These are phyloP conservation scores for Arabidopsis arenosa DNA, from an alignment of 345 rosid genomes.

Conservation along the genomic window DNA sequence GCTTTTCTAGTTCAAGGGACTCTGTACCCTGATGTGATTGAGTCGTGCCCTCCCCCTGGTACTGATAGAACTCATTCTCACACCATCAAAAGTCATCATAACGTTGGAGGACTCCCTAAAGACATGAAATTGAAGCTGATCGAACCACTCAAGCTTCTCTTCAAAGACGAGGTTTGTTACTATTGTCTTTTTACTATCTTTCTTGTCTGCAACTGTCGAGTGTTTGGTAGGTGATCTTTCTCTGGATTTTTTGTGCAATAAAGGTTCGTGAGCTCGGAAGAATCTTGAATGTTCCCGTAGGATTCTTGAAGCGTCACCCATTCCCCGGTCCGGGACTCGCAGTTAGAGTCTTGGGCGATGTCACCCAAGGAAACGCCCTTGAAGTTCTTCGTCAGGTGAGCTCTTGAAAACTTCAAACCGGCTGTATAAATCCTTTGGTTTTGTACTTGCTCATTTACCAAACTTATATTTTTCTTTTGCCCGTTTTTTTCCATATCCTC, in stretches of 20 bases:
- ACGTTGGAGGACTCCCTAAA: conserved; percentile 98
- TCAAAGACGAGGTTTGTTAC: conserved; percentile 87
- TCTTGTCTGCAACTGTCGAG: neutral
- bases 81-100: conserved; percentile 98
- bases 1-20: conserved; percentile 95
- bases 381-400: conserved; percentile 87
- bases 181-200: conserved; percentile 6
- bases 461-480: neutral
- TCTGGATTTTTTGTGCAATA: conserved; percentile 19
- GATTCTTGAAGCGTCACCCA: conserved; percentile 91
- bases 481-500: neutral
- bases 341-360: conserved; percentile 92
- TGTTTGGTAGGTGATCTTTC: conserved; percentile 3
- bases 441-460: neutral
- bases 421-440: neutral
- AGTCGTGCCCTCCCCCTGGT: conserved; percentile 99
- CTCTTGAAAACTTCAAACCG: neutral
- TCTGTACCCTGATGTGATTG: conserved; percentile 93
- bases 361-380: conserved; percentile 86
- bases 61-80: conserved; percentile 89
- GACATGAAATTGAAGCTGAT: conserved; percentile 97
- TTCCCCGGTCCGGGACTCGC: conserved; percentile 99
- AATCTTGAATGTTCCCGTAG: conserved; percentile 83
- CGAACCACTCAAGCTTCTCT: conserved; percentile 93
- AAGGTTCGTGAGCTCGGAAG: conserved; percentile 92